Conservation (phyloP, 2,329 filamentous ascomycete species). For the Claviceps africana region DNA sequence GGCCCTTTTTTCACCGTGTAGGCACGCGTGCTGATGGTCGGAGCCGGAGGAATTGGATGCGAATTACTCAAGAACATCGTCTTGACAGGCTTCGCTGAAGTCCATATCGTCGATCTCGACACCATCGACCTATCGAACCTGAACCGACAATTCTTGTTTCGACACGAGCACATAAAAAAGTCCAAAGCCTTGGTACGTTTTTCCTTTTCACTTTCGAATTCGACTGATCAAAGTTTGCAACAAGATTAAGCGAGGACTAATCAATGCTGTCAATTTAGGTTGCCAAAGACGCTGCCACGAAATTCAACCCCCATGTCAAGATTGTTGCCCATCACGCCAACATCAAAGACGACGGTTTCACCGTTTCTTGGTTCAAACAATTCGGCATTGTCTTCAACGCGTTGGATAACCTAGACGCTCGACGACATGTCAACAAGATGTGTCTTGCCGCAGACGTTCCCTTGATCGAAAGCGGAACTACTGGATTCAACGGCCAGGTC, state of each 20-base stretch:
- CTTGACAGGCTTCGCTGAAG: constrained; percentile 78
- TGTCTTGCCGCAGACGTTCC: constrained; percentile 83
- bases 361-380: constrained; percentile 70
- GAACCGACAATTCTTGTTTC: constrained; percentile 93
- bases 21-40: constrained; percentile 84
- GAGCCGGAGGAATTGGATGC: constrained; percentile 92
- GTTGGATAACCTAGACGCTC: constrained; percentile 85
- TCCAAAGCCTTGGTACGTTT: constrained; percentile 71
- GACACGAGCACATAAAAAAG: constrained; percentile 95
- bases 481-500: constrained; percentile 93
- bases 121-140: constrained; percentile 97
- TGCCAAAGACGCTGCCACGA: constrained; percentile 78
- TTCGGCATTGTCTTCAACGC: constrained; percentile 93
- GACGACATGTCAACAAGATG: constrained; percentile 95
- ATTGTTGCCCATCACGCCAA: constrained; percentile 86
- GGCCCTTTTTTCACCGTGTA: constrained; percentile 21
- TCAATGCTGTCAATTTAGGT: constrained; percentile 38
- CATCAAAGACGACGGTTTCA: constrained; percentile 82
- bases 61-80: constrained; percentile 95
- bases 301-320: constrained; percentile 78
- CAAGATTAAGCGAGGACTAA: constrained; percentile 8
- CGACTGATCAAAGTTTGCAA: background rate
- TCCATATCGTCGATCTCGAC: constrained; percentile 92
- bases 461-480: constrained; percentile 90
- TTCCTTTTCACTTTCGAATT: background rate